Evolutionary conservation across 176 grass and related monocot species (phyloP).

Genomic region (Urochloa ruziziensis): DNA sequence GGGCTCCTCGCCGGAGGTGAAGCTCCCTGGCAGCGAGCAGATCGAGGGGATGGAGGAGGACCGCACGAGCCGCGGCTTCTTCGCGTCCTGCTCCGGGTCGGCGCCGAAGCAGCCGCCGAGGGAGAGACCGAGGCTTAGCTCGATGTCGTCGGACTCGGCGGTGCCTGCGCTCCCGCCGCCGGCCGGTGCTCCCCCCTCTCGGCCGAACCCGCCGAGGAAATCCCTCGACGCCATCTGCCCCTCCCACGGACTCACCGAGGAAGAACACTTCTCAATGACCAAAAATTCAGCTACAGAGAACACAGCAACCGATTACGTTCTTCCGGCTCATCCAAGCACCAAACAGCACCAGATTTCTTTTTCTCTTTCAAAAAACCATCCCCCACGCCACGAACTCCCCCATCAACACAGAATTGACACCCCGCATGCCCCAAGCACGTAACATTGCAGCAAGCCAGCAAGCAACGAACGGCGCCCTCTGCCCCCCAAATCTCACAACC

Average conservation of each 20-base stretch:
- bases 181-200: not conserved
- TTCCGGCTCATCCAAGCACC: not conserved
- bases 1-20: conserved; percentile 4
- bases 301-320: not conserved
- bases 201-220: conserved; percentile 60
- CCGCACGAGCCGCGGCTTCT: conserved; percentile 47
- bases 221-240: conserved; percentile 47
- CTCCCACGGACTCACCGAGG: not conserved
- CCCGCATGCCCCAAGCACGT: not conserved
- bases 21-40: conserved; percentile 24
- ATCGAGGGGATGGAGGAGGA: conserved; percentile 73
- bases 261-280: not conserved
- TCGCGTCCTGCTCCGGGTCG: conserved; percentile 58
- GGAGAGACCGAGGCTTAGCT: conserved; percentile 81
- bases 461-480: not conserved
- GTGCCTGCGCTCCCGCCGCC: not conserved
- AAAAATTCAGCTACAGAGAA: not conserved
- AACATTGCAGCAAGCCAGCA: conserved; percentile 3
- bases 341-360: not conserved
- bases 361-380: not conserved
- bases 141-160: conserved; percentile 50
- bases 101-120: conserved; percentile 72
- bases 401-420: too few species aligned
- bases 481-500: not conserved
- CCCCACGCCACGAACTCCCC: not conserved